These are phyloP conservation scores for Sugiyamaella japonica DNA, from an alignment of 1,139 yeast genomes.

Conservation along the genomic window DNA sequence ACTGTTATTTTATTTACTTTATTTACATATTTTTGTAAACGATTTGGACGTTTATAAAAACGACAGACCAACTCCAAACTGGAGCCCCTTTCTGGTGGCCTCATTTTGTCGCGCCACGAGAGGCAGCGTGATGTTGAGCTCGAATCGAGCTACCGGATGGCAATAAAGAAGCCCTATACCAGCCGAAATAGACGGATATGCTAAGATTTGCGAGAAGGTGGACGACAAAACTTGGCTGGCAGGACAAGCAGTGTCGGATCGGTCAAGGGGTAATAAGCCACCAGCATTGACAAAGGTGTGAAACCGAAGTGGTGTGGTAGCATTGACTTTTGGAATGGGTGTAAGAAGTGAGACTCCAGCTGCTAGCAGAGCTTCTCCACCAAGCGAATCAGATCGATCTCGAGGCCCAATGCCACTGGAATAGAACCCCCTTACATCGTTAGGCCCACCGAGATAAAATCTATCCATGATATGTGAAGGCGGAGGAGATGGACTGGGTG, in stretches of 20 bases:
- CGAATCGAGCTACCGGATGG: conserved; percentile 89
- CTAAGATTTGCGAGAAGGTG: conserved; percentile 21
- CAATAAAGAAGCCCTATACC: conserved; percentile 70
- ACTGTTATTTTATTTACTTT: too few relatives aligned
- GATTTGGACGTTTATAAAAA: conserved; percentile 52
- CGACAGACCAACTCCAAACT: conserved; percentile 87
- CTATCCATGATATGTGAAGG: conserved; percentile 44
- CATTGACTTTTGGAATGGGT: conserved; percentile 54
- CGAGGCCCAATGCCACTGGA: conserved; percentile 87
- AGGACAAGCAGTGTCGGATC: neutral
- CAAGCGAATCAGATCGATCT: conserved; percentile 55
- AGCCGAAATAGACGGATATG: conserved; percentile 29
- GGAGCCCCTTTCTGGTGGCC: conserved; percentile 75
- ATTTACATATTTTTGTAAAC: neutral
- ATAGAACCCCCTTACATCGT: conserved; percentile 75
- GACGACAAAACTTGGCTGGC: conserved; percentile 3
- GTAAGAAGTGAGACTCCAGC: conserved; percentile 70
- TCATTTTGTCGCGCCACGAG: conserved; percentile 65
- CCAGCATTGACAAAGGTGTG: conserved; percentile 77
- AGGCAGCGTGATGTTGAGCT: conserved; percentile 82
- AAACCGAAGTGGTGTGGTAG: conserved; percentile 62
- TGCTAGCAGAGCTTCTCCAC: conserved; percentile 75
- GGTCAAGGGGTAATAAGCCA: conserved; percentile 50
- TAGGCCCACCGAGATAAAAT: conserved; percentile 74
- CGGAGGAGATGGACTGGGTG: conserved; percentile 19